Evolutionary conservation across 768 basidiomycete species (phyloP), one percentile per base, ranked within the genome.

Genomic region (Podaxis sp.): DNA sequence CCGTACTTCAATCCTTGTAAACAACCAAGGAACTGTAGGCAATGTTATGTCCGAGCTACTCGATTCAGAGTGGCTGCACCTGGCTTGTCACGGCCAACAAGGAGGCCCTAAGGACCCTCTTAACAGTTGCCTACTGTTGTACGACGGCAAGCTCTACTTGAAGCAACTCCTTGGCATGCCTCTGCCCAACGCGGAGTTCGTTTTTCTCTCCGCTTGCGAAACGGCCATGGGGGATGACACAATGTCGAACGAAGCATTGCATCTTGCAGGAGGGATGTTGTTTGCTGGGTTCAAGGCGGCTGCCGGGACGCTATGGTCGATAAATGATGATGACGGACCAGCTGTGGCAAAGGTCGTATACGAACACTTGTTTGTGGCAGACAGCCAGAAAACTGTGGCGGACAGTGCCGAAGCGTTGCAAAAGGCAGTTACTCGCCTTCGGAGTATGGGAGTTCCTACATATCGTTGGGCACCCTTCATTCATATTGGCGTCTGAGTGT

Each of bases 161-260:
- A 44, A 70, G 53, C 63, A 56, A 24, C 65, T 76, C 22, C 67
- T 75, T 48, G 62, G 38, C 61, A 65, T 66, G 2, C 46, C 67
- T 53, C 55, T 76, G 59, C 67, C 68, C 8, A 19, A 64, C 61
- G 69, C 73, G 28, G 67, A 72, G 44, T 69, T 82, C 48, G 82
- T 76, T 0, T 79, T 81, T 66, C 73, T 83, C 2, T 81, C 81
- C 4, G 81, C 82, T 0, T 83, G 82, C 62, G 73, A 83, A 60
- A 82, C 77, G 4, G 79, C 78, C 0, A 72, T 64, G 42, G 77
- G 79, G 1, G 70, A 73, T 28, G 53, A 67, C 0, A 63, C 65
- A 1, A 65, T 72, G 38, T 44, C 72, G 15, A 69, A 74, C 15
- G 68, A 73, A 63, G 57, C 72, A 0, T 66, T 82, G 7, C 80